Conservation (phyloP, 768 basidiomycete genomes). For the Lactarius psammicola region DNA sequence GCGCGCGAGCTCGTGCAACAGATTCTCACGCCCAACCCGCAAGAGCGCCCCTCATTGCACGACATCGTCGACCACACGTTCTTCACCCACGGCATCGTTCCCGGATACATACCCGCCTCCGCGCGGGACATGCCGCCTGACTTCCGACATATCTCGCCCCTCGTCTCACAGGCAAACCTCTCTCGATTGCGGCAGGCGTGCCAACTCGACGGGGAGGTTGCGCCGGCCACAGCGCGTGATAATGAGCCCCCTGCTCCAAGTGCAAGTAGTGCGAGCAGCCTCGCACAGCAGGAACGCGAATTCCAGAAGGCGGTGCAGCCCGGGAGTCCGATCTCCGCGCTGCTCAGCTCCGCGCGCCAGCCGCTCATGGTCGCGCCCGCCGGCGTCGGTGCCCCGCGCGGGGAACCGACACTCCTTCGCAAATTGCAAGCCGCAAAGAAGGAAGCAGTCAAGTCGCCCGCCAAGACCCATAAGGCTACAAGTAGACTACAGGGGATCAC, state of each 20-base stretch:
- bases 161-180: conserved; percentile 68
- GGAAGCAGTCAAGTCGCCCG: conserved; percentile 50
- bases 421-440: conserved; percentile 57
- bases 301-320: conserved; percentile 96
- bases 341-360: conserved; percentile 85
- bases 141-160: conserved; percentile 63
- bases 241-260: conserved; percentile 18
- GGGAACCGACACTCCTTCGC: conserved; percentile 46
- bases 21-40: conserved; percentile 85
- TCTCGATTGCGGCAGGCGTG: conserved; percentile 59
- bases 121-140: conserved; percentile 76
- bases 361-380: conserved; percentile 68
- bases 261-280: conserved; percentile 50
- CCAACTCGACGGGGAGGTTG: conserved; percentile 62
- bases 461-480: conserved; percentile 42
- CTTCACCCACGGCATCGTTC: conserved; percentile 80
- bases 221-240: conserved; percentile 34
- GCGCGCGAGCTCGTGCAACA: conserved; percentile 75
- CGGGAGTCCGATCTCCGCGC: conserved; percentile 87
- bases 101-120: conserved; percentile 73
- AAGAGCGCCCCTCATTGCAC: conserved; percentile 75
- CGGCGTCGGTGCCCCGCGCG: conserved; percentile 38
- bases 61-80: conserved; percentile 84
- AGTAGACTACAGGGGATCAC: conserved; percentile 47
- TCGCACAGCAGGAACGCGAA: conserved; percentile 89